Evolutionary conservation across 805 yeast species (phyloP), one percentile per base, ranked within the genome.

Genomic region (Phaffomyces opuntiae): DNA sequence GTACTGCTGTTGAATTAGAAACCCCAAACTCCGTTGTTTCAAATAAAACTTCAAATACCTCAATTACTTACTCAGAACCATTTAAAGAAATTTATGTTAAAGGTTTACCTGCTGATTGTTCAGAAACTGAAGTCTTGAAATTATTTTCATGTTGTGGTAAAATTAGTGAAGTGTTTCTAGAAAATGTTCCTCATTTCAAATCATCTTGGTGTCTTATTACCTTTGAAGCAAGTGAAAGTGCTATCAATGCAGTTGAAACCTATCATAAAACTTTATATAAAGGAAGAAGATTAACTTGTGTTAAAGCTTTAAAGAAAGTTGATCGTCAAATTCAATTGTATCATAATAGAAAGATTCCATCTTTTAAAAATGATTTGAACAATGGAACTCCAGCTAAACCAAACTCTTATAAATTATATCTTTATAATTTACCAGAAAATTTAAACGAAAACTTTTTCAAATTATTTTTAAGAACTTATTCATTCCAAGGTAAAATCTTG

Each of bases 141-240:
- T 61, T 76, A 36, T 78, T 84, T 53, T 52, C 63, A 8, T 50
- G 64, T 33, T 77, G 69, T 53, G 80, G 82, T 31, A 63, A 64
- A 4, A 69, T 84, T 32, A 75, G 72, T 21, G 68, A 75, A 1
- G 67, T 77, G 12, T 77, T 72, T 44, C 64, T 81, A 54, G 87
- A 87, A 2, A 56, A 61, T 14, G 59, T 63, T 16, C 62, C 60
- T n/a, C 61, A 54, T 38, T 59, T 51, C 39, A 57, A 53, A 14
- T 55, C 61, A 1, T 53, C 53, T 35, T 75, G 74, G 61, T 81
- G 78, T 0, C 77, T 73, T 48, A 64, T 81, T 29, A 74, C 73
- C 21, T 80, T 72, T 55, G 60, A 62, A 24, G 59, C 55, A 24
- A 73, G 70, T 50, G 65, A 66, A n/a, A 72, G 71, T 50, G 76